Base-by-base conservation (phyloP, 495 filamentous ascomycete species). In the Acidiella bohemica region DNA sequence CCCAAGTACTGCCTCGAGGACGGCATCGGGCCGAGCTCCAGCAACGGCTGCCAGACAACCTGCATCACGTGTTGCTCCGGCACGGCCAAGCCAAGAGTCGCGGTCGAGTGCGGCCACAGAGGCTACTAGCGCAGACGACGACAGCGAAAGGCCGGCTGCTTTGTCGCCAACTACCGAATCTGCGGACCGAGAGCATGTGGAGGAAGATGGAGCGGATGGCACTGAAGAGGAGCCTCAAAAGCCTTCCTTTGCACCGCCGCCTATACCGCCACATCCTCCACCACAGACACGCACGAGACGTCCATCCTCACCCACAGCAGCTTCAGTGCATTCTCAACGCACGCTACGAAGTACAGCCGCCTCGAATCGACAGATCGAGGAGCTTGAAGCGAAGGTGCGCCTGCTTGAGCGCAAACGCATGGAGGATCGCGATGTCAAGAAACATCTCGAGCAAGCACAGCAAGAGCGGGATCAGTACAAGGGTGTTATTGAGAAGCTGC, bases 351-450 rank as follows among this genome's bases (percentile, higher is more conserved):
- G 48, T 18, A 47, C 48, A 1, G 32, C 48, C 32, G 44, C 39
- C 1, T 46, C 48, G 16, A 65, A 64, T 30, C 72, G 79, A 43
- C 81, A 93, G 18, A 41, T 55, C 13, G 53, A 61, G 34, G 55
- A 59, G 16, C 53, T 61, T 3, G 46, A 61, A 46, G 50, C 60
- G 2, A 59, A 62, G 33, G 42, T 62, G 0, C 38, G 50, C 8
- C 29, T 60, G 12, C 41, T 61, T 16, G 57, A 65, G 39, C 55
- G 59, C 19, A 54, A 62, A 36, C 42, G 84, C 36, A 54, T 71
- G 16, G 86, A 94, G 33, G 85, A 93, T 55, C 69, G 83, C n/a
- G 92, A 96, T 42, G 84, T 80, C 53, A 60, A 93, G 33, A 92
- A 85, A 50, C 64, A 53, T 1, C 55, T 95, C 24, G 86, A 97